Percentiles rank a stretch among this genome's conserved stretches.
phyloP scores from a whole-genome alignment of 164 flowering plant genomes.

The Macadamia tetraphylla region DNA sequence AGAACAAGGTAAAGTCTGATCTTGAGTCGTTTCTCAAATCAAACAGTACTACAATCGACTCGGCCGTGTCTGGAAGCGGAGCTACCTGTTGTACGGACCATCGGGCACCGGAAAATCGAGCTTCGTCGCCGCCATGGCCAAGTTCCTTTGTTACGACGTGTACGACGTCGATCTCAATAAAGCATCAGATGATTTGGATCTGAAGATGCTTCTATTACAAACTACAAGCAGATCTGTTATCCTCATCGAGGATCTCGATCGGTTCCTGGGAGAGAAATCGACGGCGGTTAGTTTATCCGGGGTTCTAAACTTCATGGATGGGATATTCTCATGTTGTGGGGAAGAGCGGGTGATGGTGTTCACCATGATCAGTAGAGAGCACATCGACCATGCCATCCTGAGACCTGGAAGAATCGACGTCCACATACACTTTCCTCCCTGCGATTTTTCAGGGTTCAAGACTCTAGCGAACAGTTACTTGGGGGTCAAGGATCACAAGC shows the following conservation, averaged over 20 bases:
- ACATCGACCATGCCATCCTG: slow-evolving; percentile 45
- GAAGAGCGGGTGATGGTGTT: slow-evolving; percentile 80
- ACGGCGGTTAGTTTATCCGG: slow-evolving; percentile 46
- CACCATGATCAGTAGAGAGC: slow-evolving; percentile 56
- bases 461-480: slow-evolving; percentile 57
- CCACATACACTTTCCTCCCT: slow-evolving; percentile 63
- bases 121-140: slow-evolving; percentile 79
- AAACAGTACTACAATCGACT: slow-evolving; percentile 52
- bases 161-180: slow-evolving; percentile 62
- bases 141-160: slow-evolving; percentile 54
- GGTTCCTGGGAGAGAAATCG: slow-evolving; percentile 32
- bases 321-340: slow-evolving; percentile 63
- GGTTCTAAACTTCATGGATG: slow-evolving; percentile 74
- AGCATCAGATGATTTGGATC: slow-evolving; percentile 47
- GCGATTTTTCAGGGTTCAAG: slow-evolving; percentile 69
- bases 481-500: slow-evolving; percentile 84
- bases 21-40: slow-evolving; percentile 50
- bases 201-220: slow-evolving; percentile 49
- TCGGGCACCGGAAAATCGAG: slow-evolving; percentile 86
- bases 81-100: slow-evolving; percentile 67
- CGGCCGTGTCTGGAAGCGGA: slow-evolving; percentile 86
- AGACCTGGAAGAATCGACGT: slow-evolving; percentile 89
- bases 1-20: slow-evolving; percentile 46
- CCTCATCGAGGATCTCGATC: slow-evolving; percentile 69
- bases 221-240: slow-evolving; percentile 54